A percentile compares a stretch with the other conserved stretches of the same genome.
Evolutionary conservation across 2,329 filamentous ascomycete species (phyloP).

Genomic region (Coleophoma eucalyptorum): DNA sequence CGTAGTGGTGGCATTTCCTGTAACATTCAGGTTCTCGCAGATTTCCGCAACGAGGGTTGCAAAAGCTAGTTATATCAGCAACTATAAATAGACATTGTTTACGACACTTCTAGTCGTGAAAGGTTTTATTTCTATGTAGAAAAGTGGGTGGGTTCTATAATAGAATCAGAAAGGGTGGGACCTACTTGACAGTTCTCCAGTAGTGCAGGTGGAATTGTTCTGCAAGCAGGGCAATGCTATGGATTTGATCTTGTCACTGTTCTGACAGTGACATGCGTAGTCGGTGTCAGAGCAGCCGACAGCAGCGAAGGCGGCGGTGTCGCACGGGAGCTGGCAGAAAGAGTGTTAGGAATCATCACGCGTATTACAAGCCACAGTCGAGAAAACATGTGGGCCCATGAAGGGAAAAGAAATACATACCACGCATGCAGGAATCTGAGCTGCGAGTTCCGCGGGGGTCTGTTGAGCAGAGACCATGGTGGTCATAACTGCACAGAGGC

Average conservation of each 20-base stretch:
- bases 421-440: constrained; percentile 2
- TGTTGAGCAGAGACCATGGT: too few species aligned
- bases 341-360: background rate
- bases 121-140: too few species aligned
- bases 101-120: too few species aligned
- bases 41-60: too few species aligned
- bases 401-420: background rate
- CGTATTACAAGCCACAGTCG: too few species aligned
- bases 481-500: too few species aligned
- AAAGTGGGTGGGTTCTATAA: too few species aligned
- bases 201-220: background rate
- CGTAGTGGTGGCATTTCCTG: too few species aligned
- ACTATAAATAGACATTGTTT: too few species aligned
- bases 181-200: background rate
- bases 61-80: too few species aligned
- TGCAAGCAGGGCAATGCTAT: constrained; percentile 2
- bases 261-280: constrained; percentile 2
- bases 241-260: background rate
- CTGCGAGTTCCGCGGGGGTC: constrained; percentile 1
- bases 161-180: background rate
- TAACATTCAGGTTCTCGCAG: too few species aligned
- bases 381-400: background rate
- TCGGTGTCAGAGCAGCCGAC: constrained; percentile 1
- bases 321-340: constrained; percentile 1
- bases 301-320: background rate